Evolutionary conservation across 148 eudicot genomes (phyloP).

Genomic region (Linanthus parryae): DNA sequence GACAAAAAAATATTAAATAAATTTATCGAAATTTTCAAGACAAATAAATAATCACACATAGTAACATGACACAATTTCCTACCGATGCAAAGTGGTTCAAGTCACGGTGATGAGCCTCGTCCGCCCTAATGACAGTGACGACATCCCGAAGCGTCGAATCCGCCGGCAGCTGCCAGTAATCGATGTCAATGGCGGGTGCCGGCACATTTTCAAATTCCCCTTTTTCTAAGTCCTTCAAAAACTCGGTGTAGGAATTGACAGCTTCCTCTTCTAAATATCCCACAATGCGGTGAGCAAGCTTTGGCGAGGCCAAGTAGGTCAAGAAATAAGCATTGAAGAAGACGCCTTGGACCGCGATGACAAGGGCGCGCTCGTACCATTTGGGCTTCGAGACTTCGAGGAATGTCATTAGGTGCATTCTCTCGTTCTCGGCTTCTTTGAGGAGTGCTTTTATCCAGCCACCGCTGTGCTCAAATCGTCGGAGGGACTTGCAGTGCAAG

Average conservation of each 20-base stretch:
- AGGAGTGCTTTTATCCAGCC: conserved; percentile 21
- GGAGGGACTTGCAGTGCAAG: conserved; percentile 15
- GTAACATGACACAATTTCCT: not conserved
- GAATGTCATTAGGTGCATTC: conserved; percentile 21
- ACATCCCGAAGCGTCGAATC: conserved; percentile 13
- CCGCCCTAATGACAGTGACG: conserved; percentile 16
- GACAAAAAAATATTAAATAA: not conserved
- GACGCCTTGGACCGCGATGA: conserved; percentile 13
- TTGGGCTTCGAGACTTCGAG: conserved; percentile 8
- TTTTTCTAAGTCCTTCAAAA: conserved; percentile 13
- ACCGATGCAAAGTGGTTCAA: conserved; percentile 20
- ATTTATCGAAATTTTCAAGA: too few relatives aligned
- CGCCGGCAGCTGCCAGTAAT: conserved; percentile 16
- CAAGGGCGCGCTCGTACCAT: conserved; percentile 14
- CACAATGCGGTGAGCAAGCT: conserved; percentile 11
- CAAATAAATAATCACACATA: not conserved
- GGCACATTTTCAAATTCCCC: conserved; percentile 13
- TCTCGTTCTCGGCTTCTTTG: conserved; percentile 18
- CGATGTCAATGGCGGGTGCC: conserved; percentile 15
- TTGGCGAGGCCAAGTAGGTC: conserved; percentile 13
- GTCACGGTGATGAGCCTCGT: conserved; percentile 18
- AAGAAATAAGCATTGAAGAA: conserved; percentile 17
- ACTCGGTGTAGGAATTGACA: conserved; percentile 13
- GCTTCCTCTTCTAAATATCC: conserved; percentile 21
- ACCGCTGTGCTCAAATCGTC: conserved; percentile 16